Evolutionary conservation across 352 stramenopile species (phyloP), one percentile per base, ranked within the genome.

Genomic region (Pythium rishiriense): DNA sequence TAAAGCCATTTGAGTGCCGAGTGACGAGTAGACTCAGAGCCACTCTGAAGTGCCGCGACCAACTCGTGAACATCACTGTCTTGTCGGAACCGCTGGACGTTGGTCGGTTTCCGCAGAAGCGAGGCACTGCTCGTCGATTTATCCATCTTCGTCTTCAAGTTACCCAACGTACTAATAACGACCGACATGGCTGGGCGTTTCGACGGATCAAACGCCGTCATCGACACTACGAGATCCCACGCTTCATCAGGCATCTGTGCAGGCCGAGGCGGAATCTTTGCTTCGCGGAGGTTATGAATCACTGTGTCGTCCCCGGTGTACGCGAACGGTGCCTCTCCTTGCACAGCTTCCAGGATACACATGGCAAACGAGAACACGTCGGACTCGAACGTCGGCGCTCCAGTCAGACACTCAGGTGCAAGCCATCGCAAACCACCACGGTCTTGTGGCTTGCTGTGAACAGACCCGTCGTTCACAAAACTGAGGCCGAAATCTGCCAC

Each of bases 341-440:
- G 64, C 42, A 71, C 29, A 12, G 67, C 69, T 48, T 86, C 77
- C 4, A 83, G 29, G 26, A 86, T 60, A 35, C 73, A 82, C 75
- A 83, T 78, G 1, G 70, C 77, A 21, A 86, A 60, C 9, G 73
- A 68, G 47, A 80, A 83, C 0, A 83, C 50, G 33, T 83, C 74
- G 1, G 69, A 73, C 47, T 63, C 46, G 22, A 61, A 62, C 21
- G 64, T 54, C 3, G 26, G 19, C 7, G 37, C 28, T 0, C 54
- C 19, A 5, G 57, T 48, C 2, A 83, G 7, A 48, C 63, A 74
- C 57, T 83, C 72, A 6, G 75, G 72, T 0, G 70, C 66, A 17
- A 33, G 56, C 72, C 66, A 80, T 10, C 56, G 42, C 12, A 70
- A 58, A 19, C 48, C 39, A 11, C 65, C 70, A 35, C 31, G 19